Evolutionary conservation across 2,329 filamentous ascomycete species (phyloP).

Genomic region (Stachybotrys chartarum): DNA sequence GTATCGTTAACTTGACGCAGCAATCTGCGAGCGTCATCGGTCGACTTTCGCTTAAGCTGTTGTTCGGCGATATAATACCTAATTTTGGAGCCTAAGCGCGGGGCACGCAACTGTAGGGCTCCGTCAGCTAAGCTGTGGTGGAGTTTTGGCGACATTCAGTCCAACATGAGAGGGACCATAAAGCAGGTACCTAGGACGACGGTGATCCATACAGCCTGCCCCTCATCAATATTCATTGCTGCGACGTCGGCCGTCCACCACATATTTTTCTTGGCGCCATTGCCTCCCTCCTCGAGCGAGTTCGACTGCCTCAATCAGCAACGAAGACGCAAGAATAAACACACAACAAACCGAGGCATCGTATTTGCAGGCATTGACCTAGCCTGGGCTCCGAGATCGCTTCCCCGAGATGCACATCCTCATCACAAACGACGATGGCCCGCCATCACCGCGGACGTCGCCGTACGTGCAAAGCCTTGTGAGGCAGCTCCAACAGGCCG

Average conservation of each 20-base stretch:
- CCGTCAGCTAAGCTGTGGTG: not conserved
- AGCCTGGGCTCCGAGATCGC: not conserved
- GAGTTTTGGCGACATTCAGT: not conserved
- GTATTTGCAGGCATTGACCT: too few relatives aligned
- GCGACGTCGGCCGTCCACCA: not conserved
- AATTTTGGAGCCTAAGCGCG: not conserved
- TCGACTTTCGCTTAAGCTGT: not conserved
- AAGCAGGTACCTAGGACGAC: too few relatives aligned
- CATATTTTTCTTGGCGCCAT: not conserved
- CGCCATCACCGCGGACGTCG: conserved; percentile 69
- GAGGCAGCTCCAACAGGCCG: conserved; percentile 61
- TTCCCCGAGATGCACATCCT: conserved; percentile 51
- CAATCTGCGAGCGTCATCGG: not conserved
- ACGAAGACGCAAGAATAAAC: not conserved
- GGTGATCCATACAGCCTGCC: not conserved
- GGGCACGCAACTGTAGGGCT: not conserved
- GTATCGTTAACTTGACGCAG: too few relatives aligned
- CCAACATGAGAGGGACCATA: too few relatives aligned
- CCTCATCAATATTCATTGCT: not conserved
- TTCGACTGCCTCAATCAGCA: not conserved
- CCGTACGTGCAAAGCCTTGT: conserved; percentile 75
- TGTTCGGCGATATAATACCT: not conserved
- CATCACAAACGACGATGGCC: conserved; percentile 74
- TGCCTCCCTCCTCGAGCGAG: not conserved
- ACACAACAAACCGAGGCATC: too few relatives aligned